Base-by-base conservation (phyloP, 768 basidiomycete species). In the Agrocybe chaxingu region DNA sequence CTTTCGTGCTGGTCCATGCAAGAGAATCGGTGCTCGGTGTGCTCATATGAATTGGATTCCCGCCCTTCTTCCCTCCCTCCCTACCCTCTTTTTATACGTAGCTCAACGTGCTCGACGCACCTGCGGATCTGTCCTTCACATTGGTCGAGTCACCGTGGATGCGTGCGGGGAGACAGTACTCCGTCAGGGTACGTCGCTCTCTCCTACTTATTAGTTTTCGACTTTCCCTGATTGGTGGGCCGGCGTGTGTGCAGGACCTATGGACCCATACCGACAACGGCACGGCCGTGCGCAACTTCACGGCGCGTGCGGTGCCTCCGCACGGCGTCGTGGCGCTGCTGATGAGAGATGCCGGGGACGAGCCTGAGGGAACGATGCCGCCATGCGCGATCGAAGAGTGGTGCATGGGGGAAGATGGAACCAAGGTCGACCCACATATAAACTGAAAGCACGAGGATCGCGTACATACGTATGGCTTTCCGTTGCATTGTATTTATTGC, bases 201-300 rank as follows among this genome's bases (percentile, higher is more conserved):
- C 38, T 37, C 36, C 31, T 36, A 34, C 18, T 9, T 48, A 38
- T 18, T 54, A 10, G 37, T 37, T 16, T n/a, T 31, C 8, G 13
- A n/a, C 44, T 31, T 34, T 11, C 11, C 31, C 30, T 12, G 37
- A 29, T 36, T 13, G 50, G 32, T 53, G n/a, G 38, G 13, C 10
- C 8, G 36, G n/a, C 31, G 1, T 42, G 16, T 33, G 42, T 39
- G 11, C 53, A 88, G 83, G 87, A 89, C 58, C 70, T 88, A 2
- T 89, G 87, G 87, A 62, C 79, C 3, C 86, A 88, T 62, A 86
- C 83, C 16, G 70, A 84, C 57, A 87, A 85, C 56, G 84, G 84
- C 3, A 87, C 81, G 0, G 80, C 79, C 1, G 70, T 82, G 18
- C 76, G 85, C 12, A 81, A 78, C 61, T 73, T 86, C 57, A 80